Evolutionary conservation across 2,329 filamentous ascomycete species (phyloP).

Genomic region (Cladophialophora yegresii): DNA sequence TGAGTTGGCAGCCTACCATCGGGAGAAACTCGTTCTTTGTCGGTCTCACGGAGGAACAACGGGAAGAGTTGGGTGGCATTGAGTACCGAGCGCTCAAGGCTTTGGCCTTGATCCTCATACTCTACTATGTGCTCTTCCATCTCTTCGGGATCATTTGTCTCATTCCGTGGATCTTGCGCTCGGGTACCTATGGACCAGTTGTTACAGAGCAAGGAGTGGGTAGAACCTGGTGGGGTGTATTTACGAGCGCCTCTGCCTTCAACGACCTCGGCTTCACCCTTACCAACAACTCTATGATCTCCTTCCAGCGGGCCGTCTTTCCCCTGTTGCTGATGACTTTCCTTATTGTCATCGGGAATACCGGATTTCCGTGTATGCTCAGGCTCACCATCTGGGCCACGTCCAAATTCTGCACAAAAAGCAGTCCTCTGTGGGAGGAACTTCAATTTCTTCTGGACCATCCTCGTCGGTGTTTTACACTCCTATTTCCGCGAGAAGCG

Average conservation of each 20-base stretch:
- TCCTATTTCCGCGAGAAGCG: slow-evolving; percentile 84
- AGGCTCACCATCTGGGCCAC: slow-evolving; percentile 86
- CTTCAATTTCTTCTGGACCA: slow-evolving; percentile 89
- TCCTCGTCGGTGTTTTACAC: slow-evolving; percentile 90
- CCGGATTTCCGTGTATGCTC: slow-evolving; percentile 57
- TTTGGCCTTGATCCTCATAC: slow-evolving; percentile 72
- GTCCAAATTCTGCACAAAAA: slow-evolving; percentile 66
- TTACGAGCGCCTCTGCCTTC: slow-evolving; percentile 83
- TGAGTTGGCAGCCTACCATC: slow-evolving; percentile 91
- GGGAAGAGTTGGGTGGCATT: slow-evolving; percentile 92
- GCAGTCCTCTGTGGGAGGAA: slow-evolving; percentile 81
- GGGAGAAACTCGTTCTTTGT: slow-evolving; percentile 92
- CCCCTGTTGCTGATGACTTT: slow-evolving; percentile 46
- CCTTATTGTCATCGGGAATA: slow-evolving; percentile 46
- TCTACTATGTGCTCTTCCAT: slow-evolving; percentile 83
- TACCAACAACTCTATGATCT: slow-evolving; percentile 84
- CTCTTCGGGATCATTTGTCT: slow-evolving; percentile 72
- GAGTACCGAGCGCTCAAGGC: slow-evolving; percentile 93
- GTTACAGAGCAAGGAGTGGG: slow-evolving; percentile 65
- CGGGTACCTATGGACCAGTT: slow-evolving; percentile 62
- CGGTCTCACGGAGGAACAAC: slow-evolving; percentile 82
- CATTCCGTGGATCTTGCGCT: slow-evolving; percentile 75
- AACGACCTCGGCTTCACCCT: slow-evolving; percentile 94
- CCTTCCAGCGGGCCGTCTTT: slow-evolving; percentile 50
- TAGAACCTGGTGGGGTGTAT: slow-evolving; percentile 86